phyloP scores from a whole-genome alignment of 2,329 filamentous ascomycete species.

The Pseudomassariella vexata region DNA sequence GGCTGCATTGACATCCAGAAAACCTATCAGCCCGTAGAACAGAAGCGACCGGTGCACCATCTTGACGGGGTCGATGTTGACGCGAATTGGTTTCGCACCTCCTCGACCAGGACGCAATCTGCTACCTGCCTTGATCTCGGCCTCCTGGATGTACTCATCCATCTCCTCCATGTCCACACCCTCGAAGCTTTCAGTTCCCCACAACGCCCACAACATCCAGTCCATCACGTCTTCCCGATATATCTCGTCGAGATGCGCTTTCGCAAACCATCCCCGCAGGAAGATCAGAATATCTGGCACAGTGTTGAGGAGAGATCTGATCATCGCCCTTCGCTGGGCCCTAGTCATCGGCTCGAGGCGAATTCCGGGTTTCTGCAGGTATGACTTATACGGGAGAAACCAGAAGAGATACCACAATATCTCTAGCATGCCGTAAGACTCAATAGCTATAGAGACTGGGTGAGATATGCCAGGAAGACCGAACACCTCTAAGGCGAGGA shows the following conservation, averaged over 20 bases:
- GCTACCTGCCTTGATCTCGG: constrained; percentile 4
- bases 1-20: constrained; percentile 6
- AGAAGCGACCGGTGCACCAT: constrained; percentile 10
- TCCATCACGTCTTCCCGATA: constrained; percentile 14
- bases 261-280: constrained; percentile 11
- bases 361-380: constrained; percentile 9
- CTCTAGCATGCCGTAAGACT: constrained; percentile 13
- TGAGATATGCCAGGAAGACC: constrained; percentile 15
- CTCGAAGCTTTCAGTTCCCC: constrained; percentile 4
- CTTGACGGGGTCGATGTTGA: constrained; percentile 12
- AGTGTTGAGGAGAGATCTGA: constrained; percentile 3
- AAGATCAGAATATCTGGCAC: constrained; percentile 11
- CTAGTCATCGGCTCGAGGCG: constrained; percentile 4
- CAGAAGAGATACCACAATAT: constrained; percentile 12
- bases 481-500: constrained; percentile 10
- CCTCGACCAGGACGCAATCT: constrained; percentile 8
- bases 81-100: constrained; percentile 10
- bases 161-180: constrained; percentile 11
- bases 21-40: constrained; percentile 10
- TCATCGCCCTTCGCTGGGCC: constrained; percentile 8
- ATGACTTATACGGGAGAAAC: constrained; percentile 12
- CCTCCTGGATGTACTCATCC: constrained; percentile 10
- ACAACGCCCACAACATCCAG: constrained; percentile 15
- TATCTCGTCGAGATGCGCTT: constrained; percentile 12
- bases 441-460: constrained; percentile 17